Evolutionary conservation across 2,329 filamentous ascomycete genomes (phyloP), one percentile per base, ranked within the genome.

Genomic region (Mariannaea elegans): DNA sequence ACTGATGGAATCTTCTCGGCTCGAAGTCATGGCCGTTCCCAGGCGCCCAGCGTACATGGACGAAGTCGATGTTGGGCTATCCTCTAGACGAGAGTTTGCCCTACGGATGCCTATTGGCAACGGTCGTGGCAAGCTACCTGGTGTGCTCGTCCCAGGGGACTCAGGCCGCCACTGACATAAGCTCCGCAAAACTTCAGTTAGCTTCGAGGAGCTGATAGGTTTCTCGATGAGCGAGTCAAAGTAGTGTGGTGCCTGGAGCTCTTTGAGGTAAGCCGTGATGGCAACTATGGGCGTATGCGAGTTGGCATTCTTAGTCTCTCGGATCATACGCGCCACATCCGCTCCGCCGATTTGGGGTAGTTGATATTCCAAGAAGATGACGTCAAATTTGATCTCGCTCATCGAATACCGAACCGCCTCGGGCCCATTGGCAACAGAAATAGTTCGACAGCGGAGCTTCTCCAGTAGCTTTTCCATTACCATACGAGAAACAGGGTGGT

Each of bases 381-480:
- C 93, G 77, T 99, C 95, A 72, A 98, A 99, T 72, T 98, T 97
- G 73, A 99, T 94, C 73, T 98, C 94, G 72, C 94, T 94, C 83
- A 97, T 92, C 24, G 95, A 93, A 77, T 95, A 97, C 19, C 94
- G 88, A 70, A 97, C 90, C 10, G 94, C 95, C 73, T 99, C 95
- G 0, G 92, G 90, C 1, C 95, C 95, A 68, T 94, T 97, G 3
- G 90, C 85, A 4, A 95, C 94, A 3, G 92, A 93, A 70, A 99
- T 95, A 8, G 94, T 97, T 39, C 95, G 91, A 71, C 95, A 99
- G 32, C 93, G 90, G 32, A 98, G 82, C 78, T 98, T 99, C 76
- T 99, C 95, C 51, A 99, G 84, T 7, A 99, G 81, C 70, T 97
- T 95, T 73, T 99, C 95, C 94, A 99, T 98, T n/a, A 99, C 94